Evolutionary conservation across 306 rosid genomes (phyloP), one percentile per base, ranked within the genome.

Genomic region (Trichosanthes cucumerina): DNA sequence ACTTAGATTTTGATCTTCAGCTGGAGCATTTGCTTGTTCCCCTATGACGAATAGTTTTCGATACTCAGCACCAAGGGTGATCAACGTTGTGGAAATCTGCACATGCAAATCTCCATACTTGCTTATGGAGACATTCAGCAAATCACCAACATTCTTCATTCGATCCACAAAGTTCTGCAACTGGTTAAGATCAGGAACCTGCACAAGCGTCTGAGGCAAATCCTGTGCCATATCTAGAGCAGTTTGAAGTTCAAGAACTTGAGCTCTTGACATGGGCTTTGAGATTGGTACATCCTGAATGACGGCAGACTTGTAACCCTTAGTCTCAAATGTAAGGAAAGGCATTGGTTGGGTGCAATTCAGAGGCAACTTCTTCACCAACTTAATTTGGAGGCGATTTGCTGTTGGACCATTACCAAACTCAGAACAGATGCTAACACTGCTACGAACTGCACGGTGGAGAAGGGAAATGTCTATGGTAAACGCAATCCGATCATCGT

Each of bases 281-380:
- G 97, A 89, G 68, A 95, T 95, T 0, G 98, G 97, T 9, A 95
- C 92, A 34, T 95, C 98, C 62, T 92, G 98, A 79, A 95, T 91
- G 11, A 89, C 98, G 0, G 96, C 97, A 18, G 98, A 92, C 66
- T 88, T 92, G 52, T 83, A 91, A 0, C 97, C 97, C 39, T 88
- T 84, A 41, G 97, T 87, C 84, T 92, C 98, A 23, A 95, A 88
- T 21, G 96, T 89, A 39, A 95, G 92, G 75, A 90, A 95, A 9
- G 97, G 98, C 91, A 88, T 83, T 0, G 92, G 82, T 54, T 84
- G 88, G 4, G 89, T 91, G 44, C 87, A 91, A 47, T 88, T 91
- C 13, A 86, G 80, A 8, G 95, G 89, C 0, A 92, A 84, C 81
- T 95, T 95, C 86, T 92, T 95, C 52, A 91, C 99, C 58, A 92